Evolutionary conservation across 805 yeast species (phyloP), one percentile per base, ranked within the genome.

Genomic region (Clavispora vitiphila): DNA sequence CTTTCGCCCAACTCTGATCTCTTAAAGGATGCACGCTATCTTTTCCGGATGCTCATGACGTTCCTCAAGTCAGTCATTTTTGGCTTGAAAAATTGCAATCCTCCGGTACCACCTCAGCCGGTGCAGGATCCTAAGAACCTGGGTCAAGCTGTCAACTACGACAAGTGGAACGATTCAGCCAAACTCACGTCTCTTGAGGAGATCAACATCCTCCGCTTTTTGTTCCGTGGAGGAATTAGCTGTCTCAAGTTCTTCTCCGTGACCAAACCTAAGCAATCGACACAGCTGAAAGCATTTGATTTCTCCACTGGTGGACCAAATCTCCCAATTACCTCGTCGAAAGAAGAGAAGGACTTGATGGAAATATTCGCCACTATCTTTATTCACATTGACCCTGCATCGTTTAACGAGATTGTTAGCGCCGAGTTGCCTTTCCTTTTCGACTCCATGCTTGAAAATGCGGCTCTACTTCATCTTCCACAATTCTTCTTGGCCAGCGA

Each of bases 401-500:
- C 97, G 0, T 95, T 95, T 63, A 90, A 87, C 59, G 99, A 93
- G 63, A 83, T 93, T 48, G 81, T 89, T 8, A 87, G 81, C 47
- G 73, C 81, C 2, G 96, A 93, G 61, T 71, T 91, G 42, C 86
- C 82, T 18, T 80, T 77, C 53, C 69, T 90, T 61, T 88, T 86
- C 54, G 81, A 84, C 11, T 76, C 86, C 2, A 85, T 88, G 80
- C 66, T 89, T 40, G 76, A 80, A 18, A 93, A 91, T 60, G 84
- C 95, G 1, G 90, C 96, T 0, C 64, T 91, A 39, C 69, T 95
- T 16, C 96, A 91, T 55, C 78, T 93, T 42, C 96, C 97, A 0
- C 98, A 95, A 62, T 86, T 89, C 56, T 89, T 93, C 61, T 69
- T 91, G 47, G 96, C 97, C 1, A 88, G 88, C 54, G 99, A 93